phyloP scores from a whole-genome alignment of 192 early-diverging fungal species.

The Jimgerdemannia lactiflua region DNA sequence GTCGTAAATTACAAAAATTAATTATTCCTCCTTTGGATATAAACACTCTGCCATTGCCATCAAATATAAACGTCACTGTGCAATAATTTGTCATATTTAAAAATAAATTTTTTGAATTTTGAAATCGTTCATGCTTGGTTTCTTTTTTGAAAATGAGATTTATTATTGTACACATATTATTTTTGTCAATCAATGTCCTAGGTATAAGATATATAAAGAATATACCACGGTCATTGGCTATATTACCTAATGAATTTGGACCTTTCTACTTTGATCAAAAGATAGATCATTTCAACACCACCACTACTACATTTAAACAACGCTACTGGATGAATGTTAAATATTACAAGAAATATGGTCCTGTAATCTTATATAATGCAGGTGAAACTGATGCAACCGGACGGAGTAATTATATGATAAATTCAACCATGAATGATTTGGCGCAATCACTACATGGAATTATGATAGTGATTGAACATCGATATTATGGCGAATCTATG shows the following conservation, averaged over 20 bases:
- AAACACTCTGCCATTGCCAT: too few species aligned
- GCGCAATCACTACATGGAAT: conserved; percentile 12
- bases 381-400: conserved; percentile 14
- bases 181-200: too few species aligned
- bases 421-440: conserved; percentile 13
- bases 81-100: too few species aligned
- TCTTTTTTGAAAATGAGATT: too few species aligned
- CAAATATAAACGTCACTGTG: too few species aligned
- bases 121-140: too few species aligned
- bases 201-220: too few species aligned
- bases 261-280: conserved; percentile 25
- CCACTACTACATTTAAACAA: conserved; percentile 13
- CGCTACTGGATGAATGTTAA: conserved; percentile 23
- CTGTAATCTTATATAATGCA: conserved; percentile 25
- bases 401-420: conserved; percentile 6
- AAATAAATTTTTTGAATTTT: too few species aligned
- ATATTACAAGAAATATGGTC: conserved; percentile 18
- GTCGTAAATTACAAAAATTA: too few species aligned
- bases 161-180: too few species aligned
- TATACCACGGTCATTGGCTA: too few species aligned
- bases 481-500: conserved; percentile 20
- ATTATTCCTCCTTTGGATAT: too few species aligned
- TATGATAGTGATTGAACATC: conserved; percentile 20
- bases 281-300: conserved; percentile 14
- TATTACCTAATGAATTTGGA: conserved; percentile 1